Conservation (phyloP, 2,329 filamentous ascomycete species). For the Epichloe hybrida region DNA sequence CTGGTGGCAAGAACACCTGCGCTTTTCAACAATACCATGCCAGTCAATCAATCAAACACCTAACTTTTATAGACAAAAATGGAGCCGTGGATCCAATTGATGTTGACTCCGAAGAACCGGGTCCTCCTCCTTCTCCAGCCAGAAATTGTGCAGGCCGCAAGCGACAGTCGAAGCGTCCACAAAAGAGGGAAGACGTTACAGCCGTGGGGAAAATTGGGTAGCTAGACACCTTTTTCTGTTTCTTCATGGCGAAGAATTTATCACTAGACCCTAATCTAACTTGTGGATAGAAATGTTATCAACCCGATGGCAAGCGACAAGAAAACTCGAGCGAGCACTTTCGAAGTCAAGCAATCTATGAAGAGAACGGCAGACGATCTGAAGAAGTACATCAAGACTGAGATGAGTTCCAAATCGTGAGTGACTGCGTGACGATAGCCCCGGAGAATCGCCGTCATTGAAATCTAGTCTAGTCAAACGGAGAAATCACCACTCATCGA, state of each 20-base stretch:
- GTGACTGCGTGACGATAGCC: not conserved
- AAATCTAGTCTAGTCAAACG: not conserved
- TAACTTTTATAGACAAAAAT: not conserved
- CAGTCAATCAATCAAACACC: not conserved
- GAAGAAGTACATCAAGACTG: conserved; percentile 1
- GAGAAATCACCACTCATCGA: not conserved
- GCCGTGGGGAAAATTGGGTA: not conserved
- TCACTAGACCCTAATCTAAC: not conserved
- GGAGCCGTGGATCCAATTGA: not conserved
- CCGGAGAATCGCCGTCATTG: not conserved
- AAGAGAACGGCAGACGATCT: not conserved
- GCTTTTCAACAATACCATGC: not conserved
- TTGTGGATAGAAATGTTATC: not conserved
- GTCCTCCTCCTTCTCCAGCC: not conserved
- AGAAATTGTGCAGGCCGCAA: not conserved
- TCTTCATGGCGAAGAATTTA: no score
- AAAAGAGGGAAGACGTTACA: not conserved
- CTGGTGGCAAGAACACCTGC: not conserved
- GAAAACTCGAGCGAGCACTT: not conserved
- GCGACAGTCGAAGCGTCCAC: not conserved
- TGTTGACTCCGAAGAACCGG: not conserved
- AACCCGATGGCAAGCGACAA: not conserved
- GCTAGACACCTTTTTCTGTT: not conserved
- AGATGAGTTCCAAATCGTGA: not conserved
- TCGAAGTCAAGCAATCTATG: conserved; percentile 3